These are phyloP conservation scores for Phytophthora palmivora DNA, from an alignment of 352 stramenopile genomes.

Conservation along the genomic window DNA sequence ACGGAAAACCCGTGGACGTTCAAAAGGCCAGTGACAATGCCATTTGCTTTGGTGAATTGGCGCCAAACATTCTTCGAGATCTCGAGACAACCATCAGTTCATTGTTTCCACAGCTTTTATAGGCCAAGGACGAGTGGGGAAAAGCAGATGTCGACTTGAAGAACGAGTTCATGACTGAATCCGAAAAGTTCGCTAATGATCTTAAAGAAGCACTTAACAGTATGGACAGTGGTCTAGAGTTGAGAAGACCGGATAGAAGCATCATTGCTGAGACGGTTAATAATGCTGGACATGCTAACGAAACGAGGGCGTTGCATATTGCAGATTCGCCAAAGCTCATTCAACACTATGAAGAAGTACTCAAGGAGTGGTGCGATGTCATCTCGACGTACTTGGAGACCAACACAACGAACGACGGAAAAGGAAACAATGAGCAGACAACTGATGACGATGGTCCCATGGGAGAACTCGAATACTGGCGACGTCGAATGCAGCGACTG, in stretches of 20 bases:
- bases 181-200: constrained; percentile 94
- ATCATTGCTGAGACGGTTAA: constrained; percentile 66
- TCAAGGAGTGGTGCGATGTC: constrained; percentile 97
- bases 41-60: constrained; percentile 87
- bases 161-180: constrained; percentile 94
- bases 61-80: constrained; percentile 82
- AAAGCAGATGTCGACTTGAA: constrained; percentile 94
- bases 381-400: constrained; percentile 95
- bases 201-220: constrained; percentile 96
- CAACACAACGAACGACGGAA: constrained; percentile 72
- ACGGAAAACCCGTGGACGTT: constrained; percentile 78
- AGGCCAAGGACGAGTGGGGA: constrained; percentile 95
- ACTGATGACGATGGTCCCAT: constrained; percentile 94
- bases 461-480: constrained; percentile 98
- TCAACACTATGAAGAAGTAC: constrained; percentile 94
- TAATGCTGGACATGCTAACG: constrained; percentile 49
- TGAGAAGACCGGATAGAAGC: constrained; percentile 88
- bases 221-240: constrained; percentile 95
- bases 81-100: constrained; percentile 81
- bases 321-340: constrained; percentile 92
- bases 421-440: constrained; percentile 67
- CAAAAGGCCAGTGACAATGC: constrained; percentile 81
- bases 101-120: constrained; percentile 93
- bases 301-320: constrained; percentile 65
- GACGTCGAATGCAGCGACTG: constrained; percentile 96